Conservation (phyloP, 2,329 filamentous ascomycete genomes). For the Dryadomyces quercivorus region DNA sequence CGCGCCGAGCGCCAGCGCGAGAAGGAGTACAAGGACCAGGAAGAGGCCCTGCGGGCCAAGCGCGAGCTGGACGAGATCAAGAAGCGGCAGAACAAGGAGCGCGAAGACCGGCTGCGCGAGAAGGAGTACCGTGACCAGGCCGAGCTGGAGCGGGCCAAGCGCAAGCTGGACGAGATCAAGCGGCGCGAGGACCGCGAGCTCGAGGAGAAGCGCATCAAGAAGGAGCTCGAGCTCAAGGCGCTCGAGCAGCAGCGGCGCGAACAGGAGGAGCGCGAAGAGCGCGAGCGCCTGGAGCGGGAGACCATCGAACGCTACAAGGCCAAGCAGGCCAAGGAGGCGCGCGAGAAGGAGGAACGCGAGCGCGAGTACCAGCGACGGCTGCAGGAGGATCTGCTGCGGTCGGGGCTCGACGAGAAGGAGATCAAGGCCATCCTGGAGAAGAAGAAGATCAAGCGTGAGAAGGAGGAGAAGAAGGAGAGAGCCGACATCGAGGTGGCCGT, state of each 20-base stretch:
- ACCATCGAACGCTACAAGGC: constrained; percentile 41
- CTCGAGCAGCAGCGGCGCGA: constrained; percentile 32
- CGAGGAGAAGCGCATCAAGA: constrained; percentile 38
- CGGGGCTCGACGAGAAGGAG: constrained; percentile 45
- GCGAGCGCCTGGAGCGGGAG: constrained; percentile 34
- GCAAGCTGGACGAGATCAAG: constrained; percentile 30
- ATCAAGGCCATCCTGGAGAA: constrained; percentile 48
- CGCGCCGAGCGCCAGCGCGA: constrained; percentile 29
- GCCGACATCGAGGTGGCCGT: constrained; percentile 8
- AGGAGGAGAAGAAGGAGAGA: constrained; percentile 25
- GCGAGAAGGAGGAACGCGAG: constrained; percentile 36
- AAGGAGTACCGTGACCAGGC: constrained; percentile 36
- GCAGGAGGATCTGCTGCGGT: constrained; percentile 44
- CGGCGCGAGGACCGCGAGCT: constrained; percentile 33
- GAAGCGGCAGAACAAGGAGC: constrained; percentile 21
- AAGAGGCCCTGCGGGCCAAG: constrained; percentile 23
- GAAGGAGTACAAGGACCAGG: constrained; percentile 29
- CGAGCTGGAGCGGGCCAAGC: constrained; percentile 34
- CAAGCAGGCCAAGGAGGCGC: constrained; percentile 33
- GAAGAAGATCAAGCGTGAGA: constrained; percentile 29
- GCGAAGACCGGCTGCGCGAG: constrained; percentile 17
- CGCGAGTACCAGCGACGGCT: constrained; percentile 42
- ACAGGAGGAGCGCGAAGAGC: constrained; percentile 29
- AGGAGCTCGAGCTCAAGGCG: constrained; percentile 36
- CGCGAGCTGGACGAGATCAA: constrained; percentile 28